Percentiles rank a stretch among this genome's conserved stretches.
These are phyloP conservation scores for Yarrowia divulgata DNA, from an alignment of 805 yeast species.

Conservation along the genomic window DNA sequence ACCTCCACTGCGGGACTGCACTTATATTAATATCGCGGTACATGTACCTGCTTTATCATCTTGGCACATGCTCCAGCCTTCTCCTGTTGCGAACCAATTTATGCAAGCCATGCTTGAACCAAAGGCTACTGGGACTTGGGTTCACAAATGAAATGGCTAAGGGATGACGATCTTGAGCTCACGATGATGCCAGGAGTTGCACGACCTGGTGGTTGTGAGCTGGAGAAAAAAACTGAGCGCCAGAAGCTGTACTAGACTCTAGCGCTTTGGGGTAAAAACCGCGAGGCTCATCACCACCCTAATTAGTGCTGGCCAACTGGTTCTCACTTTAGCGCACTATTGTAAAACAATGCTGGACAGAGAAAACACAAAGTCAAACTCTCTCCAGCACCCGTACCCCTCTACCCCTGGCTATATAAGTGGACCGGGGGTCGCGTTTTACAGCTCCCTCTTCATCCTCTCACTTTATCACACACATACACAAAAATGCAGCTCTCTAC, in stretches of 20 bases:
- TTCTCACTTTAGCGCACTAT: constrained; percentile 10
- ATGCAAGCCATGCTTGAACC: constrained; percentile 29
- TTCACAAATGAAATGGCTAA: background rate
- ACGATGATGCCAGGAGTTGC: background rate
- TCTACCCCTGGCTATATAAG: constrained; percentile 32
- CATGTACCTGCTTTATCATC: constrained; percentile 23
- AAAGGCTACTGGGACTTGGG: constrained; percentile 3
- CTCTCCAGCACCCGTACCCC: constrained; percentile 30
- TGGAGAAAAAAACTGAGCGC: background rate
- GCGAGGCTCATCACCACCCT: constrained; percentile 8
- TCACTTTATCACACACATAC: constrained; percentile 13
- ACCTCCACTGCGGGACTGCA: constrained; percentile 6
- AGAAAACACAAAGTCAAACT: constrained; percentile 19
- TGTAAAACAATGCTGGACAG: constrained; percentile 11
- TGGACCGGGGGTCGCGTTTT: constrained; percentile 8
- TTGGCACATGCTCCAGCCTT: constrained; percentile 31
- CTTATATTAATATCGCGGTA: background rate
- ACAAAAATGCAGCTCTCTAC: constrained; percentile 31
- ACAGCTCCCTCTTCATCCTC: background rate
- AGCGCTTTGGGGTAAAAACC: background rate
- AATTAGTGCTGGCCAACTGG: background rate
- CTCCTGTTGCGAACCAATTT: constrained; percentile 26
- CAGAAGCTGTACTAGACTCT: background rate
- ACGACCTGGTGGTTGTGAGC: background rate
- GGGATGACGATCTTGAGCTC: background rate